Percentiles rank a stretch among this genome's conserved stretches.
Conservation (phyloP, 768 basidiomycete species). For the Russula earlei region DNA sequence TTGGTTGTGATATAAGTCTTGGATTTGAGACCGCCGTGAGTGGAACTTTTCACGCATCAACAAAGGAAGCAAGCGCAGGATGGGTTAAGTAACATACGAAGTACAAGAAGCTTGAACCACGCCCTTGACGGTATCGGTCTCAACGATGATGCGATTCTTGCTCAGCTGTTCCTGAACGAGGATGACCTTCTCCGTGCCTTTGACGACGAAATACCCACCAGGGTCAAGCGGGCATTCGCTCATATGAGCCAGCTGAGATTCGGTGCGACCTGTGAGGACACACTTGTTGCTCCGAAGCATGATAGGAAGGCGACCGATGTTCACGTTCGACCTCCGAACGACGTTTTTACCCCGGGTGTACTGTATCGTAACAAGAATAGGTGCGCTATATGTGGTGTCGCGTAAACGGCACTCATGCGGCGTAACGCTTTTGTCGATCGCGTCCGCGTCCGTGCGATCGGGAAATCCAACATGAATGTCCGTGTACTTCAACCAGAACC, state of each 20-base stretch:
- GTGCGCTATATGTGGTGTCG: conserved; percentile 90
- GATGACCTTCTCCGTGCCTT: conserved; percentile 98
- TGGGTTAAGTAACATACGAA: conserved; percentile 49
- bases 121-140: conserved; percentile 84
- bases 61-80: conserved; percentile 11
- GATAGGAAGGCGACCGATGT: conserved; percentile 87
- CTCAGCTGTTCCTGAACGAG: conserved; percentile 97
- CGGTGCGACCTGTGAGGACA: conserved; percentile 67
- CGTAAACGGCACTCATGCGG: conserved; percentile 96
- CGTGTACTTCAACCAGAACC: conserved; percentile 93
- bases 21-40: conserved; percentile 81
- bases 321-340: conserved; percentile 72
- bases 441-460: conserved; percentile 74
- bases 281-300: conserved; percentile 97
- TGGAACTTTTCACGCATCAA: conserved; percentile 41
- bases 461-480: conserved; percentile 93
- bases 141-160: conserved; percentile 99
- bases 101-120: conserved; percentile 93
- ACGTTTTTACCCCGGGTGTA: conserved; percentile 89
- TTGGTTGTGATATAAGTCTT: conserved; percentile 98
- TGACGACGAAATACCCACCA: conserved; percentile 99
- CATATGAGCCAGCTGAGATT: conserved; percentile 85
- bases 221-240: conserved; percentile 96
- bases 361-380: conserved; percentile 87
- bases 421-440: conserved; percentile 74